These are phyloP conservation scores for Xylaria intraflava DNA, from an alignment of 495 filamentous ascomycete species.

Conservation along the genomic window DNA sequence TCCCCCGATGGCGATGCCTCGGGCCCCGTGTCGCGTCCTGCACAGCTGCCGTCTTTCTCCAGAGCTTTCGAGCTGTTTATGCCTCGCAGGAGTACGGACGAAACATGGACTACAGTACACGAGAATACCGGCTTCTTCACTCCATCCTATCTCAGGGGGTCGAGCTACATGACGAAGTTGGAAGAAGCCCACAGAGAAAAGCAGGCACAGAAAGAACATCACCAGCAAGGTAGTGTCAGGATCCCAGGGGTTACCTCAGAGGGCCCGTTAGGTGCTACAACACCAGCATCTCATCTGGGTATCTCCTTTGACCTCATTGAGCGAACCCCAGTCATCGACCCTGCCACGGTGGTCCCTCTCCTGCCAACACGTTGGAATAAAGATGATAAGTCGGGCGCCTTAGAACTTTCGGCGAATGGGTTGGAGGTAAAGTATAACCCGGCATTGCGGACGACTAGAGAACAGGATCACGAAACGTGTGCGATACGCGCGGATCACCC, in stretches of 20 bases:
- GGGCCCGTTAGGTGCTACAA: slow-evolving; percentile 15
- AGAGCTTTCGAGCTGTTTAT: slow-evolving; percentile 53
- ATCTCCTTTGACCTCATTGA: slow-evolving; percentile 85
- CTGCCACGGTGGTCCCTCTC: slow-evolving; percentile 53
- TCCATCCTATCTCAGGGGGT: slow-evolving; percentile 73
- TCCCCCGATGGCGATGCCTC: slow-evolving; percentile 32
- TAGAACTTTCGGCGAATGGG: slow-evolving; percentile 72
- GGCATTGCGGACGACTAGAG: slow-evolving; percentile 30
- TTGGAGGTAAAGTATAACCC: slow-evolving; percentile 66
- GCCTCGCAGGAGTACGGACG: slow-evolving; percentile 24
- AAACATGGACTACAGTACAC: slow-evolving; percentile 18
- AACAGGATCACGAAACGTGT: slow-evolving; percentile 72
- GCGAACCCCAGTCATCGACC: slow-evolving; percentile 47
- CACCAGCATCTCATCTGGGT: slow-evolving; percentile 62
- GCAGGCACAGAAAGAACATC: slow-evolving; percentile 27
- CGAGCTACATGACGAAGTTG: slow-evolving; percentile 68
- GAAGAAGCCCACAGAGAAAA: slow-evolving; percentile 62
- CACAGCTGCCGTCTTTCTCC: slow-evolving; percentile 50
- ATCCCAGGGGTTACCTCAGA: slow-evolving; percentile 11
- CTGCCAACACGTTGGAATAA: slow-evolving; percentile 81
- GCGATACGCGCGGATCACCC: slow-evolving; percentile 78
- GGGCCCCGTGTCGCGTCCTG: slow-evolving; percentile 20
- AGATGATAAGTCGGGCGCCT: slow-evolving; percentile 60
- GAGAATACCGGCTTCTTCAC: slow-evolving; percentile 52
- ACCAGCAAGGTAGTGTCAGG: slow-evolving; percentile 10